Conservation (phyloP, 2,329 filamentous ascomycete genomes). For the Aspergillus clavatus region DNA sequence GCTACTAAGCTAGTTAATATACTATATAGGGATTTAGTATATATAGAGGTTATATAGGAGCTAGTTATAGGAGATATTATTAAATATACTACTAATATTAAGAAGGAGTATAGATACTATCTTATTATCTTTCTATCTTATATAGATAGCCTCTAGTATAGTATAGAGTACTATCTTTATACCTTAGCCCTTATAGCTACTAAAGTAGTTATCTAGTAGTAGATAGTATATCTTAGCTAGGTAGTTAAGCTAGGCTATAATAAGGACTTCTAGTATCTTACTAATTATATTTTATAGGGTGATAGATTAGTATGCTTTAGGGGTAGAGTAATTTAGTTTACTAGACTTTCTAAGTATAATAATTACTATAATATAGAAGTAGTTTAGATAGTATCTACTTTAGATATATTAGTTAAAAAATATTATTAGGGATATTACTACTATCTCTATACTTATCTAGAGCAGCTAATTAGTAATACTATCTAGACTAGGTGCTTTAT, state of each 20-base stretch:
- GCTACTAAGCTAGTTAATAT: slow-evolving; percentile 19
- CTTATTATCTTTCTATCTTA: not conserved
- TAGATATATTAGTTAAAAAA: no score
- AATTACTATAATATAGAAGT: not conserved
- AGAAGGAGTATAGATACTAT: not conserved
- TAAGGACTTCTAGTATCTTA: slow-evolving; percentile 16
- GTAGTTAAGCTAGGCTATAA: slow-evolving; percentile 11
- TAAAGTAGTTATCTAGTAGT: slow-evolving; percentile 1
- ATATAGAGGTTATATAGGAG: slow-evolving; percentile 16
- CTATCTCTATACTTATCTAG: no score
- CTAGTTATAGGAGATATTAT: slow-evolving; percentile 12
- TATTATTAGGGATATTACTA: no score
- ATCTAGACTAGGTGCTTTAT: slow-evolving; percentile 10
- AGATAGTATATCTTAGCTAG: no score
- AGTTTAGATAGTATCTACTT: no score
- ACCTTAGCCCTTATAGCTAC: not conserved
- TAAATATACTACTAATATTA: slow-evolving; percentile 6
- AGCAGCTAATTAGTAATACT: slow-evolving; percentile 2
- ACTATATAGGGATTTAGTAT: slow-evolving; percentile 9
- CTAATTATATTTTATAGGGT: slow-evolving; percentile 14
- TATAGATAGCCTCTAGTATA: not conserved
- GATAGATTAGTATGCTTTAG: slow-evolving; percentile 16
- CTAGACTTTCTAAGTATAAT: slow-evolving; percentile 18
- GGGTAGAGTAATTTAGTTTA: slow-evolving; percentile 14
- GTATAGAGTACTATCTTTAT: slow-evolving; percentile 1